Evolutionary conservation across 495 filamentous ascomycete genomes (phyloP).

Genomic region (Astrocystis sublimbata): DNA sequence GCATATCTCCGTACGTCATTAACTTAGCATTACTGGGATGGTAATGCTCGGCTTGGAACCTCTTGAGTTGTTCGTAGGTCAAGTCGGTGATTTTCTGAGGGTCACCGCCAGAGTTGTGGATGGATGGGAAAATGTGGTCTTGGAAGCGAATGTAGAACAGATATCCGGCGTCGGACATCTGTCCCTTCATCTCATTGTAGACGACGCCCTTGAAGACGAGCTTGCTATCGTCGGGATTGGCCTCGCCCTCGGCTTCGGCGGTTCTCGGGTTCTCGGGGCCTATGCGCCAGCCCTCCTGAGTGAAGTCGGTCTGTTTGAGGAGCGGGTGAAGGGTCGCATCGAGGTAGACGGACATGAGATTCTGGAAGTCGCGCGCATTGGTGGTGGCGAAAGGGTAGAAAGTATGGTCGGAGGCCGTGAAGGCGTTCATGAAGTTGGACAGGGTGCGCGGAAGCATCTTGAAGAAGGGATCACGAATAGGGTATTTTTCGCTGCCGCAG

Average conservation of each 20-base stretch:
- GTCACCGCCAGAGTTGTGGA: slow-evolving; percentile 96
- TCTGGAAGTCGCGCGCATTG: slow-evolving; percentile 92
- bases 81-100: slow-evolving; percentile 94
- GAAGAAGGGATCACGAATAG: slow-evolving; percentile 96
- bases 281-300: slow-evolving; percentile 94
- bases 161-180: slow-evolving; percentile 97
- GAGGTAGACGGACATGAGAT: slow-evolving; percentile 93
- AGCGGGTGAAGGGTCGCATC: slow-evolving; percentile 91
- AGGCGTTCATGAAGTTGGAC: slow-evolving; percentile 99
- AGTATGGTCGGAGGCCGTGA: slow-evolving; percentile 95
- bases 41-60: slow-evolving; percentile 88
- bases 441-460: slow-evolving; percentile 98
- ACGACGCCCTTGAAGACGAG: slow-evolving; percentile 98
- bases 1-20: slow-evolving; percentile 94
- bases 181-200: slow-evolving; percentile 99
- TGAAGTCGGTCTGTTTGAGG: slow-evolving; percentile 86
- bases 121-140: slow-evolving; percentile 87
- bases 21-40: slow-evolving; percentile 96
- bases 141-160: slow-evolving; percentile 92
- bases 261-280: slow-evolving; percentile 81
- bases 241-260: slow-evolving; percentile 42
- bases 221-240: slow-evolving; percentile 47
- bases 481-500: slow-evolving; percentile 97
- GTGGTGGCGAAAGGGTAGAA: slow-evolving; percentile 97
- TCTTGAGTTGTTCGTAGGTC: slow-evolving; percentile 79